These are phyloP conservation scores for Ophiostoma triangulosporum DNA, from an alignment of 2,329 filamentous ascomycete genomes.

Conservation along the genomic window DNA sequence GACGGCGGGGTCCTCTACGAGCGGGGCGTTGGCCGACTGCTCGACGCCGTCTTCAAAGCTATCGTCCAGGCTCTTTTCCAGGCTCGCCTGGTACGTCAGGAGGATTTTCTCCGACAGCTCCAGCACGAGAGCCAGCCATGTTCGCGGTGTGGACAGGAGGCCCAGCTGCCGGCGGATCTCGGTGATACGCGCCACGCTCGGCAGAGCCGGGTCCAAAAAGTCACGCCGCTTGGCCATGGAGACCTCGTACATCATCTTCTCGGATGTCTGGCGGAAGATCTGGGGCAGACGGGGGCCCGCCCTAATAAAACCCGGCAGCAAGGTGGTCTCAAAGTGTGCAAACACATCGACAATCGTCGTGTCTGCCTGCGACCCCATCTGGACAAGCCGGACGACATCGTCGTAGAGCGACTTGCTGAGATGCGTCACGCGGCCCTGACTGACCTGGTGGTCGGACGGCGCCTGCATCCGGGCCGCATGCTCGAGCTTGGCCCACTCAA, in stretches of 20 bases:
- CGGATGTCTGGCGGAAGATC: constrained; percentile 20
- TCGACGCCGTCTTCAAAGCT: too few species aligned
- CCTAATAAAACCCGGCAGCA: constrained; percentile 19
- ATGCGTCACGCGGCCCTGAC: neutral
- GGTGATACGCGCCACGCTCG: constrained; percentile 26
- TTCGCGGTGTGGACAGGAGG: constrained; percentile 19
- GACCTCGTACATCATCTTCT: constrained; percentile 20
- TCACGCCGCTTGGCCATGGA: constrained; percentile 21
- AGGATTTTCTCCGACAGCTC: constrained; percentile 18
- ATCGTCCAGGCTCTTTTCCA: constrained; percentile 9
- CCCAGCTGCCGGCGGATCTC: constrained; percentile 23
- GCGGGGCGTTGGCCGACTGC: neutral
- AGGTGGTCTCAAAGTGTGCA: constrained; percentile 21
- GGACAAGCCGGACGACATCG: constrained; percentile 18
- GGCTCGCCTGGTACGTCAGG: constrained; percentile 4
- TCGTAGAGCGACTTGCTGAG: constrained; percentile 17
- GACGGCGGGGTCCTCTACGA: neutral
- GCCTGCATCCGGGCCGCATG: neutral
- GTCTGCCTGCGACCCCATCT: constrained; percentile 16
- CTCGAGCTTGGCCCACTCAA: neutral
- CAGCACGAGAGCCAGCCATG: constrained; percentile 24
- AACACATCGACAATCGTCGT: constrained; percentile 15
- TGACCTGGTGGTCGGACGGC: neutral
- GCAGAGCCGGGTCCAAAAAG: constrained; percentile 20
- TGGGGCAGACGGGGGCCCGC: constrained; percentile 17